Evolutionary conservation across 1,284 basidiomycete genomes (phyloP), one percentile per base, ranked within the genome.

Genomic region (Puccinia sorghi): DNA sequence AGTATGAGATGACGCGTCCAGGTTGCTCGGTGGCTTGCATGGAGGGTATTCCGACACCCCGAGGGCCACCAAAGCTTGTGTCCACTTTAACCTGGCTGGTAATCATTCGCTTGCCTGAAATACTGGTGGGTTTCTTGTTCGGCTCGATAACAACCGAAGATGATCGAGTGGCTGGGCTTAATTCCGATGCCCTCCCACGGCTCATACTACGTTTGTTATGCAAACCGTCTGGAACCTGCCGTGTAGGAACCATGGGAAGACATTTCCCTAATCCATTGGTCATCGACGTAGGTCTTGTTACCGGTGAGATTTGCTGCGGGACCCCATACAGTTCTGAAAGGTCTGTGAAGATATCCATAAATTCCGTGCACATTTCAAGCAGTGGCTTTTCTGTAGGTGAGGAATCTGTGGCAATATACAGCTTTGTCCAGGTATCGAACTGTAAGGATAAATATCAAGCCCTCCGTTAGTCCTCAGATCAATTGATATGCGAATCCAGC

Each of bases 391-490:
- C 95, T 39, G 97, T 92, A 0, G 96, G 93, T 0, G 93, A 93
- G 22, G 91, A 90, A 83, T 99, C 96, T 7, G 94, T 94, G 0
- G 94, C 94, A 25, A 98, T 88, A 82, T 94, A 96, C 46, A 98
- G 87, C 72, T 93, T 88, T 22, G 93, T 93, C 6, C 88, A 88
- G 4, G 90, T 90, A 84, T 99, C 96, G 82, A 97, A 97, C 13
- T 98, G 85, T 84, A 95, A 97, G 0, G 93, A 92, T 84, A 97
- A 97, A 54, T 93, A 91, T 61, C 94, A 80, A 93, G 93, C 90
- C 94, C 83, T 66, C 11, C 13, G 37, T 61, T 7, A 64, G 77
- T 25, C 43, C 41, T 20, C 22, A 25, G 15, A 13, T 15, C 43
- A 32, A 61, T 61, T 59, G 56, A 59, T 37, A 15, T 32, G 56